Evolutionary conservation across 345 rosid species (phyloP).

Genomic region (Boechera retrofracta): DNA sequence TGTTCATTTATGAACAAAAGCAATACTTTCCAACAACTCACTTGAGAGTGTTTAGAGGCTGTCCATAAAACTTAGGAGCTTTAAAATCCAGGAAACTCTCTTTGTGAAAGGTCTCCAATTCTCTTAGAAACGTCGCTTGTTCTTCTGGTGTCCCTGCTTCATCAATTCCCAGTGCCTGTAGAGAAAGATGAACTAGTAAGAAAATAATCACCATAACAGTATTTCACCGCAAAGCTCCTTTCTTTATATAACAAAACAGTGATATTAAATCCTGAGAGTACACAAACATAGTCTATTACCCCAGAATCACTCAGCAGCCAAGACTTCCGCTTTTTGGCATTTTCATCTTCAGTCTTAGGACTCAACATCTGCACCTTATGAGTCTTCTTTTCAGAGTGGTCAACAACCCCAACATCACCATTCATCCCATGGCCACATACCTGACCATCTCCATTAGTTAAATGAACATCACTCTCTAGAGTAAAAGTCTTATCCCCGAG

Average conservation of each 20-base stretch:
- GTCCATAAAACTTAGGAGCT: conserved; percentile 76
- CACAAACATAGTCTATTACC: conserved; percentile 48
- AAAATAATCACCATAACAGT: neutral
- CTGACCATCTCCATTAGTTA: conserved; percentile 25
- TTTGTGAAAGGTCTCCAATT: conserved; percentile 67
- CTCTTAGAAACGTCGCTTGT: conserved; percentile 66
- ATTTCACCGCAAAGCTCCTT: conserved; percentile 21
- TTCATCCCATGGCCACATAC: conserved; percentile 25
- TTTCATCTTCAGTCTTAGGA: conserved; percentile 47
- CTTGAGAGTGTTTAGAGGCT: conserved; percentile 81
- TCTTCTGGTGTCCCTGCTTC: conserved; percentile 77
- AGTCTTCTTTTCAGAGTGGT: conserved; percentile 36
- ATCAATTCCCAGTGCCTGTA: conserved; percentile 61
- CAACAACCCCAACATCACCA: conserved; percentile 31
- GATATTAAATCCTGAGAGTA: neutral
- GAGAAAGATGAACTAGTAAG: conserved; percentile 27
- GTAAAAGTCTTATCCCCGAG: conserved; percentile 42
- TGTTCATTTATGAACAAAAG: conserved; percentile 25
- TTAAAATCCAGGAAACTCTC: conserved; percentile 70
- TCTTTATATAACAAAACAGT: neutral
- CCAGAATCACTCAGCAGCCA: conserved; percentile 60
- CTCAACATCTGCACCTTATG: conserved; percentile 35
- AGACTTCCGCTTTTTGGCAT: conserved; percentile 54
- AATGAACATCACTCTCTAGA: conserved; percentile 41
- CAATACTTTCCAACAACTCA: conserved; percentile 46